Base-by-base conservation (phyloP, 2,329 filamentous ascomycete genomes). In the Fusarium nodosum region DNA sequence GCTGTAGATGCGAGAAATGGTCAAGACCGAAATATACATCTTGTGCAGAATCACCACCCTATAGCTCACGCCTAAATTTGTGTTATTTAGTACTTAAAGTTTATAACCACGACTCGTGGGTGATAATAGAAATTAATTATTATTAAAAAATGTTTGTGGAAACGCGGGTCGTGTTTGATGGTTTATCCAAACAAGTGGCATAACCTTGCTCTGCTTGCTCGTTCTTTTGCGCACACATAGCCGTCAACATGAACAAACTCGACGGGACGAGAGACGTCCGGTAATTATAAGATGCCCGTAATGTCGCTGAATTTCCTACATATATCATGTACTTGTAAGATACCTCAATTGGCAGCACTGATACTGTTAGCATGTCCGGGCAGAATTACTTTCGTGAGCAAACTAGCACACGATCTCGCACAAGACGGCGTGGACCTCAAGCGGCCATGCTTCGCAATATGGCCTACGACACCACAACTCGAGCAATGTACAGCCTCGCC, bases 181-280 rank as follows among this genome's bases (percentile, higher is more conserved):
- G 10, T 12, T 10, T 7, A 15, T 13, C 13, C 10, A 55, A 42
- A 48, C 18, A 22, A 18, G 15, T 20, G 10, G 6, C 6, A 54
- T 60, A 33, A 31, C 18, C 10, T 24, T 45, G 18, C 9, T n/a
- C 20, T 39, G 58, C 56, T 63, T 64, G 60, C 22, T 11, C 11
- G 20, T 22, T 41, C 8, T 30, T 7, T 20, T 16, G 26, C 31
- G 28, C 22, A 28, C 5, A 13, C 34, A 13, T 50, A n/a, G 13
- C 47, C 60, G 54, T 42, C 62, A 45, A 39, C 9, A 11, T 26
- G 10, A 18, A 38, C 62, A 70, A 70, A 63, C 42, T 24, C 13
- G n/a, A 36, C 47, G 15, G 13, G 13, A n/a, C 13, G 11, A 34
- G 16, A 20, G 16, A 31, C 22, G 5, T 10, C 12, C 16, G 28